Base-by-base conservation (phyloP, 2,329 filamentous ascomycete species). In the Mycogone perniciosa region DNA sequence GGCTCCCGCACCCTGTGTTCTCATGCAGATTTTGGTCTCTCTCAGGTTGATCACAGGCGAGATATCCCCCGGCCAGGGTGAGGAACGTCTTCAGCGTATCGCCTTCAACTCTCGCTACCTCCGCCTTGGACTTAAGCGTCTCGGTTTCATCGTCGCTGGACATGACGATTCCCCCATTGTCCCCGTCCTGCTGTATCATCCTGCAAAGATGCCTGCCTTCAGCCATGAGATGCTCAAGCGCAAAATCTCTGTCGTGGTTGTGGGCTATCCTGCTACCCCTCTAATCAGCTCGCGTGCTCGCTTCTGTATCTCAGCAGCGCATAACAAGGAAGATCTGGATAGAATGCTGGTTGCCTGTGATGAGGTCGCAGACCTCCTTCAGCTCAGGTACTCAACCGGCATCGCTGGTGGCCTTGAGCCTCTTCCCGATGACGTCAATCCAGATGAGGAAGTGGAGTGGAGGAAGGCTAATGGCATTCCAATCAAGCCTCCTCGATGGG, bases 31-130 rank as follows among this genome's bases (percentile, higher is more conserved):
- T 62, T 77, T 89, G 43, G 85, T 86, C 31, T 88, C 92, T 4
- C 80, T 99, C 47, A 85, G 84, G 61, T 85, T 97, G 61, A 99
- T 99, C 67, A 85, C 82, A 46, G 93, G 93, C 48, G 91, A 96
- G 54, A 73, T 96, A 39, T 79, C 81, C 51, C 91, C 91, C 11
- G 92, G 92, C 4, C 91, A 99, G 71, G 93, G 93, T 52, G 89
- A 96, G 68, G 93, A 99, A 73, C 87, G 93, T 57, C 80, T 99
- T 41, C 91, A 96, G 72, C 86, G 93, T 60, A 87, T 99, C 59
- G 91, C 92, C 45, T 99, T 97, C 80, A 99, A 99, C 79, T 96
- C 91, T 26, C 85, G 93, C 43, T 99, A 99, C 67, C 88, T 99
- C n/a, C 89, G 93, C 53, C 84, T 99, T 30, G 93, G 93, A 59